Evolutionary conservation across 768 basidiomycete species (phyloP).

Genomic region (Rhodotorula sphaerocarpa): DNA sequence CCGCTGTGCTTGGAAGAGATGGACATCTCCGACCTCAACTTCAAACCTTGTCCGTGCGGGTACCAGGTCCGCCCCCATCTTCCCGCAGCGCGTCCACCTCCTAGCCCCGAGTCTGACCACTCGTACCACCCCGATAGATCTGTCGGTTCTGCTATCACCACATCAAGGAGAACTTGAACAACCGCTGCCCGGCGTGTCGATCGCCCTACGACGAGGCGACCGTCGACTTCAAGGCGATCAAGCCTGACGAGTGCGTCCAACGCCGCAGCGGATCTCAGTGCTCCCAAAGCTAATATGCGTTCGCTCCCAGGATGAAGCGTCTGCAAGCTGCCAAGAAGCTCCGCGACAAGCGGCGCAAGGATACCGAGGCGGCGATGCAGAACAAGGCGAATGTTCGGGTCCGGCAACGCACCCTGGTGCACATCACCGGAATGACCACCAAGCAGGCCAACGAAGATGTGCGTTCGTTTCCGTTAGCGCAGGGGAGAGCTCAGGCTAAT

Average conservation of each 20-base stretch:
- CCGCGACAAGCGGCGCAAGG: slow-evolving; percentile 88
- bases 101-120: background rate
- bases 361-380: slow-evolving; percentile 73
- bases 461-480: slow-evolving; percentile 35
- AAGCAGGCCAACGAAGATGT: slow-evolving; percentile 96
- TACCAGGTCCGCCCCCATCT: slow-evolving; percentile 63
- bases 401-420: slow-evolving; percentile 92
- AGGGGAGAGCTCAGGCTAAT: background rate
- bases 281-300: slow-evolving; percentile 4
- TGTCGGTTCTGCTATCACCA: slow-evolving; percentile 99
- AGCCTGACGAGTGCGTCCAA: slow-evolving; percentile 80
- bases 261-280: background rate
- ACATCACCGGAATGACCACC: slow-evolving; percentile 89
- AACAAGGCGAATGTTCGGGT: slow-evolving; percentile 87
- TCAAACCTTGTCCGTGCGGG: slow-evolving; percentile 97
- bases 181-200: slow-evolving; percentile 92
- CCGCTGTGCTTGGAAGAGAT: slow-evolving; percentile 97
- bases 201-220: slow-evolving; percentile 83
- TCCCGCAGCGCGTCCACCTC: background rate
- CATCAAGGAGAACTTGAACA: slow-evolving; percentile 90
- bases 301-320: slow-evolving; percentile 67
- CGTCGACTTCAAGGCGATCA: slow-evolving; percentile 90
- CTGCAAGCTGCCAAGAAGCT: slow-evolving; percentile 84
- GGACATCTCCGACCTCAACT: slow-evolving; percentile 97
- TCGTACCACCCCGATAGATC: slow-evolving; percentile 54